phyloP scores from a whole-genome alignment of 257 asterid species.

The Coffea canephora region DNA sequence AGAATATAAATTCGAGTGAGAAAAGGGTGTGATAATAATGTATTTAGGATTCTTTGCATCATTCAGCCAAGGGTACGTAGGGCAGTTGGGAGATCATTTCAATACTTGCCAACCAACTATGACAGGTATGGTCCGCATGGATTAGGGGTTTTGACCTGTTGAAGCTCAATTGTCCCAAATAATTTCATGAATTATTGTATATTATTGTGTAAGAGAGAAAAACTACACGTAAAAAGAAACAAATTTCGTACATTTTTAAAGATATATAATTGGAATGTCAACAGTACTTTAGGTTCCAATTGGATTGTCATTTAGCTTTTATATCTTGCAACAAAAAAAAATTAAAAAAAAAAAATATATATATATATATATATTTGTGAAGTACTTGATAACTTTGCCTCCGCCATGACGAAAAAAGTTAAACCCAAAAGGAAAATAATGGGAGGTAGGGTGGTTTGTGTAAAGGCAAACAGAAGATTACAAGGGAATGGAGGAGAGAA shows the following conservation, averaged over 20 bases:
- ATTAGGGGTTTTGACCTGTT: background rate
- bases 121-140: conserved; percentile 1
- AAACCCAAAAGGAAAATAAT: background rate
- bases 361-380: background rate
- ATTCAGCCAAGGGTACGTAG: background rate
- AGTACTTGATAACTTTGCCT: background rate
- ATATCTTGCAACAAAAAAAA: background rate
- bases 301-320: too few species aligned
- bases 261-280: background rate
- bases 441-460: conserved; percentile 7
- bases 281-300: background rate
- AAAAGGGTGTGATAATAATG: background rate
- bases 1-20: background rate
- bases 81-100: conserved; percentile 13
- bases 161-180: background rate
- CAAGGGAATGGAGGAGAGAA: conserved; percentile 10
- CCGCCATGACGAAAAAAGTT: background rate
- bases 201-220: background rate
- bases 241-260: background rate
- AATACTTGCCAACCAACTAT: conserved; percentile 2
- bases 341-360: too few species aligned
- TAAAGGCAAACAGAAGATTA: conserved; percentile 14
- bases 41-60: background rate
- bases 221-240: background rate
- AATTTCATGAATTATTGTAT: background rate